Percentiles rank a stretch among this genome's conserved stretches.
Conservation (phyloP, 2,329 filamentous ascomycete species). For the Xylaria sp. region DNA sequence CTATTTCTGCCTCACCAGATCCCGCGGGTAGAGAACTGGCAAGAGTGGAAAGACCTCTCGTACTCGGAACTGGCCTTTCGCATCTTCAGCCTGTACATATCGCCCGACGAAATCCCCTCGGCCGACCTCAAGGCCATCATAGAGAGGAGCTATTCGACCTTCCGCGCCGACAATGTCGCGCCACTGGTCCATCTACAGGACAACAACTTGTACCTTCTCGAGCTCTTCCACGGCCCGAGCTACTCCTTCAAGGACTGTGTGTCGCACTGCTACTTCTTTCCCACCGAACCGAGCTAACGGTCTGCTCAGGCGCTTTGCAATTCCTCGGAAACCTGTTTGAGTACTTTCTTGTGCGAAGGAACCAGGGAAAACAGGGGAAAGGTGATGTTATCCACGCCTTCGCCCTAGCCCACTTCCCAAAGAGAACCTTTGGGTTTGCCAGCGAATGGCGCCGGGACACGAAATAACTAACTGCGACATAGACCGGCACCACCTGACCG, state of each 20-base stretch:
- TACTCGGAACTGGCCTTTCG: slow-evolving; percentile 86
- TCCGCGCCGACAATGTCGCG: slow-evolving; percentile 81
- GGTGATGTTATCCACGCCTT: slow-evolving; percentile 9
- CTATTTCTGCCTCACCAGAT: slow-evolving; percentile 90
- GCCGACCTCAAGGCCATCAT: slow-evolving; percentile 86
- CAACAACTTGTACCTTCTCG: slow-evolving; percentile 84
- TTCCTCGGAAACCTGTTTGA: slow-evolving; percentile 97
- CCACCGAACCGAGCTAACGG: slow-evolving; percentile 15
- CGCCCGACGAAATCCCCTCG: slow-evolving; percentile 80
- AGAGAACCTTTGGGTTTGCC: no score
- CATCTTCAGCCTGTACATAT: slow-evolving; percentile 90
- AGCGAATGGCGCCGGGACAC: not conserved
- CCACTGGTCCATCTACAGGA: slow-evolving; percentile 82
- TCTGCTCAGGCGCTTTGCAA: slow-evolving; percentile 72
- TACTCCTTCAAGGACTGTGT: slow-evolving; percentile 93
- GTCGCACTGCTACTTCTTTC: slow-evolving; percentile 1
- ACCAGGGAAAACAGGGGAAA: slow-evolving; percentile 72
- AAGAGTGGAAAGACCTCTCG: slow-evolving; percentile 80
- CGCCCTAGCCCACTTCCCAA: not conserved
- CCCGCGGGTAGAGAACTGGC: slow-evolving; percentile 67
- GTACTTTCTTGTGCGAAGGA: slow-evolving; percentile 82
- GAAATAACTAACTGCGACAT: slow-evolving; percentile 33
- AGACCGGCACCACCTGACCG: slow-evolving; percentile 82
- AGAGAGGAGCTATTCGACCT: slow-evolving; percentile 86
- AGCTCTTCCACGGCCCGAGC: slow-evolving; percentile 95